phyloP scores from a whole-genome alignment of 768 basidiomycete species.

The Leccinellum albellum region DNA sequence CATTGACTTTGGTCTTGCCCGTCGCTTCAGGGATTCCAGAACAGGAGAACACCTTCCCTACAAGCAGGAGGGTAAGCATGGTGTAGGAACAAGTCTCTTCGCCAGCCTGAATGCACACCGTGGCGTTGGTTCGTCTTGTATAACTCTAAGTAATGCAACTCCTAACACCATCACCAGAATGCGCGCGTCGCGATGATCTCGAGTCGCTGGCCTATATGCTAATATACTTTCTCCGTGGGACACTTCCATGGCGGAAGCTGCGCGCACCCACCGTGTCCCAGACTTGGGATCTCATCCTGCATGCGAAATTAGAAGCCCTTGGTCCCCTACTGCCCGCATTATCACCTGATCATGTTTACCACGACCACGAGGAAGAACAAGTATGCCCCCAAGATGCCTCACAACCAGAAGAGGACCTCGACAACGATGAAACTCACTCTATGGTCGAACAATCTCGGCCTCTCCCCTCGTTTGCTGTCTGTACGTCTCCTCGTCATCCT shows the following conservation, averaged over 20 bases:
- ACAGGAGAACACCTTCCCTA: constrained; percentile 69
- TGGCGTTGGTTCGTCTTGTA: constrained; percentile 56
- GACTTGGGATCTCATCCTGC: constrained; percentile 77
- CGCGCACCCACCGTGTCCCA: constrained; percentile 60
- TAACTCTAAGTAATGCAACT: background rate
- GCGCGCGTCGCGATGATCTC: constrained; percentile 74
- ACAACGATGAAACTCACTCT: constrained; percentile 10
- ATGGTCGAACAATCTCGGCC: constrained; percentile 16
- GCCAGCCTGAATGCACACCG: constrained; percentile 72
- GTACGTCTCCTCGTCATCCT: constrained; percentile 9
- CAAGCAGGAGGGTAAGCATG: constrained; percentile 67
- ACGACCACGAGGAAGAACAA: constrained; percentile 2
- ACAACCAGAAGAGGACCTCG: constrained; percentile 6
- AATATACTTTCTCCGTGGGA: constrained; percentile 75
- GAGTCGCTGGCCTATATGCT: constrained; percentile 82
- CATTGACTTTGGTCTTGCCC: constrained; percentile 83
- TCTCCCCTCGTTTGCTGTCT: constrained; percentile 2
- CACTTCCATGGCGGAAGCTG: constrained; percentile 74
- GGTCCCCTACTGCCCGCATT: constrained; percentile 17
- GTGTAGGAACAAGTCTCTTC: constrained; percentile 75
- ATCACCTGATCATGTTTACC: constrained; percentile 12
- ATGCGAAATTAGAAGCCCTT: constrained; percentile 64
- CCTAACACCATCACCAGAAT: constrained; percentile 42
- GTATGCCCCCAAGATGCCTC: background rate
- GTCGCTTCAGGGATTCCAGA: constrained; percentile 66